phyloP scores from a whole-genome alignment of 495 filamentous ascomycete genomes.

The Geopyxis carbonaria region DNA sequence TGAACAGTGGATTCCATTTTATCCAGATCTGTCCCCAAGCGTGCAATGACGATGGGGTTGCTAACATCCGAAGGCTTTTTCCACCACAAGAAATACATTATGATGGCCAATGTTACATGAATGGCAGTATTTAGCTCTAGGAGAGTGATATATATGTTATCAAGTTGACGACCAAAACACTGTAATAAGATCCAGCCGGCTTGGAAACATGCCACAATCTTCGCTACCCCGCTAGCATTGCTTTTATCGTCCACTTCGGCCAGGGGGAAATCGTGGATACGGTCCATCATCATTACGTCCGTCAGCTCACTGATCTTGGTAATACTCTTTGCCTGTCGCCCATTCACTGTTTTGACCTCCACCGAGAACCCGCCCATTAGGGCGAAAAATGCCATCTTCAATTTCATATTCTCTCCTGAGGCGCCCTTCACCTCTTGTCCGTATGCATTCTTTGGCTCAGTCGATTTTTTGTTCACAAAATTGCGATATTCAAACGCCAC shows the following conservation, averaged over 20 bases:
- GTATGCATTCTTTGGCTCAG: not conserved
- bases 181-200: conserved; percentile 2
- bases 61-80: conserved; percentile 6
- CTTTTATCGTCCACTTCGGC: conserved; percentile 9
- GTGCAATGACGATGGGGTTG: conserved; percentile 1
- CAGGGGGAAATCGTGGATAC: conserved; percentile 2
- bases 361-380: conserved; percentile 1
- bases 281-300: not conserved
- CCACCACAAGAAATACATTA: conserved; percentile 8
- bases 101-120: conserved; percentile 2
- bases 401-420: not conserved
- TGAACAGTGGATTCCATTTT: not conserved
- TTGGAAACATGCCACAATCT: conserved; percentile 2
- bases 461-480: not conserved
- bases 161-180: not conserved
- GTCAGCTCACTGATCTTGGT: not conserved
- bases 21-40: not conserved
- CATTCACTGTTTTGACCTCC: conserved; percentile 2
- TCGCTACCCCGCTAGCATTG: conserved; percentile 4
- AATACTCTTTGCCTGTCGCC: not conserved
- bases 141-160: not conserved
- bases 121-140: conserved; percentile 8
- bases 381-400: conserved; percentile 4
- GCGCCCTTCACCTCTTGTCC: not conserved
- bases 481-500: not conserved